phyloP scores from a whole-genome alignment of 495 filamentous ascomycete species.

The Neurospora sp. region DNA sequence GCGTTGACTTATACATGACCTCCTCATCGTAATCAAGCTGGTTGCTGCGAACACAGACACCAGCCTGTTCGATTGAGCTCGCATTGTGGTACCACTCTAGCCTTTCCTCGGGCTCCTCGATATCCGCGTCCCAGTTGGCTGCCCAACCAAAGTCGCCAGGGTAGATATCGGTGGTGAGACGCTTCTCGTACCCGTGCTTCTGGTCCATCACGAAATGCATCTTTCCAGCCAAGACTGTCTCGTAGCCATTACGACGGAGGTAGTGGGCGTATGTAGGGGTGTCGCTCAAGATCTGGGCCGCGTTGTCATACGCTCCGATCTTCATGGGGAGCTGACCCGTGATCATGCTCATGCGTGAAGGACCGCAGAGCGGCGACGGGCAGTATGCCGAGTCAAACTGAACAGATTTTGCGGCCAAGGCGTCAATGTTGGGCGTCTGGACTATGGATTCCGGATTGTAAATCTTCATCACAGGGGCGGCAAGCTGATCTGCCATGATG shows the following conservation, averaged over 20 bases:
- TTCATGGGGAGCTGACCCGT: conserved; percentile 77
- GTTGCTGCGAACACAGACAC: conserved; percentile 72
- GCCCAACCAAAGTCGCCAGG: conserved; percentile 85
- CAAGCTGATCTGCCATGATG: conserved; percentile 87
- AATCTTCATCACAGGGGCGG: conserved; percentile 73
- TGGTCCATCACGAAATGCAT: conserved; percentile 96
- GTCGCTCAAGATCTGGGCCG: conserved; percentile 61
- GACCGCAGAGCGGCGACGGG: conserved; percentile 79
- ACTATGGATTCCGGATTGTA: conserved; percentile 73
- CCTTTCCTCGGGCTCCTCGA: conserved; percentile 56
- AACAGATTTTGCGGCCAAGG: conserved; percentile 64
- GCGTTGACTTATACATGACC: conserved; percentile 73
- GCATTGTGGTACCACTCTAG: conserved; percentile 91
- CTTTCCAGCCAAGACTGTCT: conserved; percentile 83
- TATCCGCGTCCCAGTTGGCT: conserved; percentile 64
- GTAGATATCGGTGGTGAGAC: conserved; percentile 87
- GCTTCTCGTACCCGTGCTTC: conserved; percentile 79
- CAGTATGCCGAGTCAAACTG: conserved; percentile 86
- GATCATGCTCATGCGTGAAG: conserved; percentile 81
- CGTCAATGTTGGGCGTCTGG: conserved; percentile 76
- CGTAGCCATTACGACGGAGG: conserved; percentile 71
- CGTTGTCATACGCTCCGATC: conserved; percentile 83
- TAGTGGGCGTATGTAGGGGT: conserved; percentile 84
- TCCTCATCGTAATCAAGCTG: conserved; percentile 94
- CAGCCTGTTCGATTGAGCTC: conserved; percentile 77